Evolutionary conservation across 2,329 filamentous ascomycete genomes (phyloP), one percentile per base, ranked within the genome.

Genomic region (Fusarium sp.): DNA sequence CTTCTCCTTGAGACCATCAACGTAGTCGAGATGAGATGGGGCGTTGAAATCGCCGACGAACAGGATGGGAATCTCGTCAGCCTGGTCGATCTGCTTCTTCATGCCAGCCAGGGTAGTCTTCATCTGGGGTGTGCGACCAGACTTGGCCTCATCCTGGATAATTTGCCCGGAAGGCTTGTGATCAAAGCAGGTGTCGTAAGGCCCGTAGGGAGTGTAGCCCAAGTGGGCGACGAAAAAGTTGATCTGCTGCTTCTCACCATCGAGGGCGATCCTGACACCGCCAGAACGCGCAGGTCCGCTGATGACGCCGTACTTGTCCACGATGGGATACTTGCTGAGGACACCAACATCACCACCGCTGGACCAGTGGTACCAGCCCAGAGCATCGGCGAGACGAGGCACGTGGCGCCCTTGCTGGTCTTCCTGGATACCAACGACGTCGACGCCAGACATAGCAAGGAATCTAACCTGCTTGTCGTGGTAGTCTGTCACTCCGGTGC

Each of bases 11-110:
- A 70, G 63, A 6, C 63, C 70, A 6, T 76, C 71, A 4, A 71
- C 74, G 68, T 73, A 80, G 69, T 80, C 78, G 2, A 79, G 70
- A 41, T 79, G 77, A 15, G 78, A 79, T 0, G 78, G 77, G 1
- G 78, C 76, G 59, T 79, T 79, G 55, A 79, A 77, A 62, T 80
- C 78, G 17, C 78, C 78, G 1, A 74, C 67, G 2, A 80, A 49
- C 27, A 79, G 53, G 1, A 78, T 72, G 4, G 78, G 76, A 1
- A 72, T 57, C 0, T 69, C 63, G 21, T 75, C 70, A 0, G 74
- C 65, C 21, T 73, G 57, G 7, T 56, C 60, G 1, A 79, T 58
- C 4, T 74, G 68, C 6, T 48, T 52, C 32, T 69, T 47, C 72
- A 79, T 79, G 4, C 63, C 69, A 1, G 54, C 52, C 5, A 78